phyloP scores from a whole-genome alignment of 129 eudicot genomes.

The Centrapalus pauciflorus region DNA sequence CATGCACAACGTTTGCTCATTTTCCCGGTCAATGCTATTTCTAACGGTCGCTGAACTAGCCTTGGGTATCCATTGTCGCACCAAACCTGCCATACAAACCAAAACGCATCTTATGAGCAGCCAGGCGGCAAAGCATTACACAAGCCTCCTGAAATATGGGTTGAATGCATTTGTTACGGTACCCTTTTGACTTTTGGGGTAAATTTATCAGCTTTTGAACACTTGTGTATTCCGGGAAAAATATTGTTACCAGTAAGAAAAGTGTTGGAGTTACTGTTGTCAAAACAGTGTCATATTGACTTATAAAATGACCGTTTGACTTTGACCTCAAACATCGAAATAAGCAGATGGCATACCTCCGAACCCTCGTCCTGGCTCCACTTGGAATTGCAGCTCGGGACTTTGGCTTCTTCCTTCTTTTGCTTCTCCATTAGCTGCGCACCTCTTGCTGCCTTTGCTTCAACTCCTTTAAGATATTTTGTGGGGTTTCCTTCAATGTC shows the following conservation, averaged over 20 bases:
- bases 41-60: slow-evolving; percentile 71
- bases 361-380: slow-evolving; percentile 98
- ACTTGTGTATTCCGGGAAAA: neutral
- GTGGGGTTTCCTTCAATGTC: slow-evolving; percentile 66
- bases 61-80: slow-evolving; percentile 93
- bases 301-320: no score
- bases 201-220: neutral
- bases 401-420: slow-evolving; percentile 78
- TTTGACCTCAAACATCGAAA: slow-evolving; percentile 16
- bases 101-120: slow-evolving; percentile 14
- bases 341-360: slow-evolving; percentile 46
- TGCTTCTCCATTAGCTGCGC: slow-evolving; percentile 87
- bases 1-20: slow-evolving; percentile 98
- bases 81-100: slow-evolving; percentile 67
- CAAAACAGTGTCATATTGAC: neutral
- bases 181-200: neutral
- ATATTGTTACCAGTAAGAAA: neutral
- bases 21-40: slow-evolving; percentile 87
- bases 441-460: slow-evolving; percentile 96
- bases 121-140: slow-evolving; percentile 26
- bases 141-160: neutral
- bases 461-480: slow-evolving; percentile 84
- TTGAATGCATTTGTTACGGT: neutral
- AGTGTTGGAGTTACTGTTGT: neutral
- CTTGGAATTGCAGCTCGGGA: slow-evolving; percentile 81